phyloP scores from a whole-genome alignment of 164 flowering plant species.

The Cinnamomum chago region DNA sequence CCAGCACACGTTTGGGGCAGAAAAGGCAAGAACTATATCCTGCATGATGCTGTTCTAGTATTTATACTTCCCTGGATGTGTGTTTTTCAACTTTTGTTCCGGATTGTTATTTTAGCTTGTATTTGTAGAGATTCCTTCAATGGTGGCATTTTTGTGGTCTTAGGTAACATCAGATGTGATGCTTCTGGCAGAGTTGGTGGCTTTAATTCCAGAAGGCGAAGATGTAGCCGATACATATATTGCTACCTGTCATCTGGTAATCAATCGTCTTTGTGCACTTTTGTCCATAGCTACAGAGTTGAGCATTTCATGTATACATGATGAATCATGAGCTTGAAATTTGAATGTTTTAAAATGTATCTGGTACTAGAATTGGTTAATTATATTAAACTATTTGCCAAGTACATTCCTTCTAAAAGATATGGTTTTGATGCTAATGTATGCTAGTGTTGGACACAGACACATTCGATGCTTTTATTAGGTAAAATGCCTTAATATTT shows the following conservation, averaged over 20 bases:
- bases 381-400: not conserved
- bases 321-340: not conserved
- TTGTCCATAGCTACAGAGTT: not conserved
- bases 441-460: no score
- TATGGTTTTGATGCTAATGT: no score
- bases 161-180: constrained; percentile 68
- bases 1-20: no score
- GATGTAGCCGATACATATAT: constrained; percentile 18
- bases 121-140: no score
- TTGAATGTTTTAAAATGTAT: not conserved
- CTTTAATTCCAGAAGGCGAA: constrained; percentile 15
- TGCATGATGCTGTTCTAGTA: no score
- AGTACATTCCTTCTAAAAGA: not conserved
- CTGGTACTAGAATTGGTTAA: not conserved
- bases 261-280: not conserved
- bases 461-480: no score
- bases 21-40: no score
- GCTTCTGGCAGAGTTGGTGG: constrained; percentile 54
- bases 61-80: no score
- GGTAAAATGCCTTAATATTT: no score
- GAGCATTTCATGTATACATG: not conserved
- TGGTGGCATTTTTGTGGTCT: not conserved
- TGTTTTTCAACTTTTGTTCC: no score
- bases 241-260: constrained; percentile 41
- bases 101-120: no score